Evolutionary conservation across 2,329 filamentous ascomycete species (phyloP).

Genomic region (Trichoderma pleuroti): DNA sequence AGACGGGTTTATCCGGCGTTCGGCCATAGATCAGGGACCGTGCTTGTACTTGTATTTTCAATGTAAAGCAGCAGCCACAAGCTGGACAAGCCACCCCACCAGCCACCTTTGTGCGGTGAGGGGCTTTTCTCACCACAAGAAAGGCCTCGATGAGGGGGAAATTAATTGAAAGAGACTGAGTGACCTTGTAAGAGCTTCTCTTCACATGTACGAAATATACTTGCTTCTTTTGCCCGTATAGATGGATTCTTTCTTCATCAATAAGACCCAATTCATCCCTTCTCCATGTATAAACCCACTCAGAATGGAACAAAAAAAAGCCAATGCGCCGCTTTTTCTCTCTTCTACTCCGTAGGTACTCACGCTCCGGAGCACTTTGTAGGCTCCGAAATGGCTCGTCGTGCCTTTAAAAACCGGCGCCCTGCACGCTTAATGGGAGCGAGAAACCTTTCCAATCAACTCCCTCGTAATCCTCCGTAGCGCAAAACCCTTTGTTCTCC

Average conservation of each 20-base stretch:
- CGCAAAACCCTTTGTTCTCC: background rate
- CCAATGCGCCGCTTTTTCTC: background rate
- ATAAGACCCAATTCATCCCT: background rate
- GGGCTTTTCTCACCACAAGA: background rate
- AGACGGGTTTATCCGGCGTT: constrained; percentile 15
- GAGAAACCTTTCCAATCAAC: background rate
- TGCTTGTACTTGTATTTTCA: background rate
- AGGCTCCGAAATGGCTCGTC: background rate
- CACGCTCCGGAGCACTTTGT: constrained; percentile 3
- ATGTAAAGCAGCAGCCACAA: background rate
- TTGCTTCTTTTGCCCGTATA: background rate
- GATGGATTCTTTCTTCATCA: background rate
- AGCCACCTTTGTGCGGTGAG: constrained; percentile 6
- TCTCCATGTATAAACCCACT: background rate
- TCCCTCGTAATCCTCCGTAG: background rate
- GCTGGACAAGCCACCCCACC: constrained; percentile 1
- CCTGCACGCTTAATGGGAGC: background rate
- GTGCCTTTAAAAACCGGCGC: background rate
- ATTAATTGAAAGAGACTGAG: background rate
- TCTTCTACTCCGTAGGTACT: too few relatives aligned
- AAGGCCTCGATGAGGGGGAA: background rate
- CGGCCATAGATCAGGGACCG: constrained; percentile 15
- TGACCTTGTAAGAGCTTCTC: background rate
- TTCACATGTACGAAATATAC: background rate
- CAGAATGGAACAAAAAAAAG: background rate